Conservation (phyloP, 192 early-diverging fungal species). For the Gonapodya prolifera region DNA sequence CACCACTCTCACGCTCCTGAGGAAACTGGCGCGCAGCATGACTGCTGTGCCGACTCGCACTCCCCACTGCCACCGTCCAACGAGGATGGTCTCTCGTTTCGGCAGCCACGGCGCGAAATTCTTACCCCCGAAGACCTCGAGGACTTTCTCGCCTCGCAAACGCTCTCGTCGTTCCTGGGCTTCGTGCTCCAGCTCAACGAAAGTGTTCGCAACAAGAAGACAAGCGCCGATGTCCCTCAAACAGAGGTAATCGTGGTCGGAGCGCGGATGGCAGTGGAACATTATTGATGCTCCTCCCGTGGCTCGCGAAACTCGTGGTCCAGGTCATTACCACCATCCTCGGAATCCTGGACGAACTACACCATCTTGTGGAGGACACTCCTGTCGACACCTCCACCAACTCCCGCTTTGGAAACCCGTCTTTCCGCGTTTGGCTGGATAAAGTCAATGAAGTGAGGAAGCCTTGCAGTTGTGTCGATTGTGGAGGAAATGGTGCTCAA, state of each 20-base stretch:
- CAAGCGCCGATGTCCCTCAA: constrained; percentile 31
- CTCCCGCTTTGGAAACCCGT: constrained; percentile 83
- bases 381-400: constrained; percentile 60
- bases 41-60: too few species aligned
- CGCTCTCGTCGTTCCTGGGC: constrained; percentile 45
- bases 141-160: constrained; percentile 51
- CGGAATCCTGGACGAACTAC: constrained; percentile 48
- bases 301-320: too few species aligned
- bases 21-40: too few species aligned
- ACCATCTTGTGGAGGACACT: constrained; percentile 57
- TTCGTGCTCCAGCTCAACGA: constrained; percentile 65
- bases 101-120: constrained; percentile 25
- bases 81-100: too few species aligned
- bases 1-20: too few species aligned
- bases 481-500: constrained; percentile 12
- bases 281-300: too few species aligned
- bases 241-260: constrained; percentile 32
- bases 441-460: constrained; percentile 34
- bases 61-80: too few species aligned
- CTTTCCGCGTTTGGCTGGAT: constrained; percentile 70
- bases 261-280: too few species aligned
- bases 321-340: constrained; percentile 36
- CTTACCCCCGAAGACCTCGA: constrained; percentile 76
- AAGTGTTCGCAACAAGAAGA: constrained; percentile 50
- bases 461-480: constrained; percentile 7